Base-by-base conservation (phyloP, 148 eudicot species). In the Rheum nobile region DNA sequence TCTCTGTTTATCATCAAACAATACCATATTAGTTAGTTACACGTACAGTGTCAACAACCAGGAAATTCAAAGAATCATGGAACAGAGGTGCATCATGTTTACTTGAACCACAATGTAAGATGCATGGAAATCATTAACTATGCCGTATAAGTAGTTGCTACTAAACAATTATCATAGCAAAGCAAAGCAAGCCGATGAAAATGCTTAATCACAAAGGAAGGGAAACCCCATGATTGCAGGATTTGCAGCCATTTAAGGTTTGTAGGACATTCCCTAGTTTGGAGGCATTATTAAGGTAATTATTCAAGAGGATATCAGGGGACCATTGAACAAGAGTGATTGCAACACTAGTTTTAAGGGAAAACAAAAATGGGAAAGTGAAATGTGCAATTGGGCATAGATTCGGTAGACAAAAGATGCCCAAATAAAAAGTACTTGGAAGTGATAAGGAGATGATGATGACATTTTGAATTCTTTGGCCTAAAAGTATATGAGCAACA, bases 1-100 rank as follows among this genome's bases (percentile, higher is more conserved):
- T 90, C 77, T 85, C 98, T 94, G 80, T 72, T 41, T 77, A 65
- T 65, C 38, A 17, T 17, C 19, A 65, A 34, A 65, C 32, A 32
- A 7, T 11, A 0, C 67, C 65, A 24, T 52, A 8, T 24, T 57
- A 57, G 10, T 0, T 57, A 57, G 5, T 57, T 57, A 26, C 57
- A n/a, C 2, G 4, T 3, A 16, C n/a, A 17, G 21, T 13, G 14
- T 46, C 6, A 46, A 13, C 52, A 17, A 2, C 46, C 37, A 35
- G 37, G 37, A 35, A 35, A 35, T 35, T 2, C 4, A 28, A 10
- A 26, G 67, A 28, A 57, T 57, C 32, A 57, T 57, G 34, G 67
- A 57, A 6, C 34, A 26, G 6, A 24, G 32, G 24, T 22, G 4
- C 26, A 57, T 57, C 14, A 57, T 57, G 34, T 11, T 57, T 26